Evolutionary conservation across 371 early-diverging fungal genomes (phyloP).

Genomic region (Apophysomyces elegans): DNA sequence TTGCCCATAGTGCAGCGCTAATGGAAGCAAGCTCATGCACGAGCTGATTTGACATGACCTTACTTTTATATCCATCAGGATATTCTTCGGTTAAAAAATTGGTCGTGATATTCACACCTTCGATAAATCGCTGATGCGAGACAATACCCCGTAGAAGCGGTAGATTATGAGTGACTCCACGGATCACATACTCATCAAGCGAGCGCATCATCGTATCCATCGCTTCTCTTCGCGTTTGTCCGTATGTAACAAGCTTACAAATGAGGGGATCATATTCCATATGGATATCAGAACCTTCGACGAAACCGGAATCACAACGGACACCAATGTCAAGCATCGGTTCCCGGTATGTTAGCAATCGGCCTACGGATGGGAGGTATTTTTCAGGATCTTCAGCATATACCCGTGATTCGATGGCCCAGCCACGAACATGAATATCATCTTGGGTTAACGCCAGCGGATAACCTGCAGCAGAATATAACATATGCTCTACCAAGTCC

Average conservation of each 20-base stretch:
- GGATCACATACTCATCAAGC: slow-evolving; percentile 90
- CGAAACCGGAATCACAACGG: slow-evolving; percentile 53
- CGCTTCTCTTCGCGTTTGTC: slow-evolving; percentile 78
- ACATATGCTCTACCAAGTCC: slow-evolving; percentile 93
- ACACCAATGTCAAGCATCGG: slow-evolving; percentile 16
- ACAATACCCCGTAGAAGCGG: slow-evolving; percentile 91
- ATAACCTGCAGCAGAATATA: slow-evolving; percentile 78
- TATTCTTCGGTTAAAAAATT: slow-evolving; percentile 92
- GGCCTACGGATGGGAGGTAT: slow-evolving; percentile 92
- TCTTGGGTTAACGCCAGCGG: slow-evolving; percentile 60
- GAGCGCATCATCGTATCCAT: slow-evolving; percentile 80
- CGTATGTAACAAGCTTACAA: slow-evolving; percentile 90
- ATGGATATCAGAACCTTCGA: slow-evolving; percentile 82
- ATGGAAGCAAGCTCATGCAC: slow-evolving; percentile 62
- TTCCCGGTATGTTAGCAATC: slow-evolving; percentile 43
- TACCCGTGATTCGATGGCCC: slow-evolving; percentile 88
- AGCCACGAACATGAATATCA: slow-evolving; percentile 69
- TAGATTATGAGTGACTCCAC: slow-evolving; percentile 95
- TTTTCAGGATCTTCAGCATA: slow-evolving; percentile 92
- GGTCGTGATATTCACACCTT: slow-evolving; percentile 81
- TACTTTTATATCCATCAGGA: slow-evolving; percentile 89
- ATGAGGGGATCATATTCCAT: slow-evolving; percentile 88
- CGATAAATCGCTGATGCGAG: slow-evolving; percentile 73
- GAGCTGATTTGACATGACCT: slow-evolving; percentile 49
- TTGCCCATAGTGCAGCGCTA: slow-evolving; percentile 71